phyloP scores from a whole-genome alignment of 2,329 filamentous ascomycete species.

The Cercospora sp. region DNA sequence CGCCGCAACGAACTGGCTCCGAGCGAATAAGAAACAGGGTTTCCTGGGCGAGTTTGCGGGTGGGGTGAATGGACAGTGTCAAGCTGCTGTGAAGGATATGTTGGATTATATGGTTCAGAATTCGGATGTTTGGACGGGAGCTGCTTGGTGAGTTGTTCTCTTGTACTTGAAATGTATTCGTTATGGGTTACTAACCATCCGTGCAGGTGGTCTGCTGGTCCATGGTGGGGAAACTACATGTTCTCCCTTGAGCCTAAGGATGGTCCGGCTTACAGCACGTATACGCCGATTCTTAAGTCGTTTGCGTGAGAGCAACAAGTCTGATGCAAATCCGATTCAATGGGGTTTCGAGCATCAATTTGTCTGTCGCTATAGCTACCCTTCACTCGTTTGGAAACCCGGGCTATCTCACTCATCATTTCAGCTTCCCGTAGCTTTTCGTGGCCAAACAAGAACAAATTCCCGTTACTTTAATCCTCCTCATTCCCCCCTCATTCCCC shows the following conservation, averaged over 20 bases:
- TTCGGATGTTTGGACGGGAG: conserved; percentile 56
- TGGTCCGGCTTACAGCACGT: conserved; percentile 45
- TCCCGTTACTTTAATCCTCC: too few species aligned
- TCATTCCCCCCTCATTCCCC: too few species aligned
- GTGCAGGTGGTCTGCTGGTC: conserved; percentile 57
- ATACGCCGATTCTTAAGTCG: conserved; percentile 21
- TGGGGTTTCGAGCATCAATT: too few species aligned
- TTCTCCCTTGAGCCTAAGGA: conserved; percentile 50
- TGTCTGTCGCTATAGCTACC: background rate
- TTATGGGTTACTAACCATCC: too few species aligned
- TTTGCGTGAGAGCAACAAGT: background rate
- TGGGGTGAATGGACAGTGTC: conserved; percentile 53
- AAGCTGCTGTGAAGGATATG: conserved; percentile 52
- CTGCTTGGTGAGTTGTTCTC: conserved; percentile 42
- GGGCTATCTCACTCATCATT: too few species aligned
- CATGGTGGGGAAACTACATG: conserved; percentile 46
- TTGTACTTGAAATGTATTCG: too few species aligned
- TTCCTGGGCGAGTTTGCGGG: conserved; percentile 58
- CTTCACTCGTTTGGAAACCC: too few species aligned
- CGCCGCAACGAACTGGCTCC: conserved; percentile 56
- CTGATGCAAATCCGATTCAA: too few species aligned
- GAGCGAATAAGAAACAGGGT: conserved; percentile 53
- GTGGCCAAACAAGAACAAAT: too few species aligned
- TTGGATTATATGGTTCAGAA: conserved; percentile 52
- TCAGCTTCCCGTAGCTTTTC: too few species aligned